Evolutionary conservation across 208 protist species (phyloP).

Genomic region (Polymyxa betae): DNA sequence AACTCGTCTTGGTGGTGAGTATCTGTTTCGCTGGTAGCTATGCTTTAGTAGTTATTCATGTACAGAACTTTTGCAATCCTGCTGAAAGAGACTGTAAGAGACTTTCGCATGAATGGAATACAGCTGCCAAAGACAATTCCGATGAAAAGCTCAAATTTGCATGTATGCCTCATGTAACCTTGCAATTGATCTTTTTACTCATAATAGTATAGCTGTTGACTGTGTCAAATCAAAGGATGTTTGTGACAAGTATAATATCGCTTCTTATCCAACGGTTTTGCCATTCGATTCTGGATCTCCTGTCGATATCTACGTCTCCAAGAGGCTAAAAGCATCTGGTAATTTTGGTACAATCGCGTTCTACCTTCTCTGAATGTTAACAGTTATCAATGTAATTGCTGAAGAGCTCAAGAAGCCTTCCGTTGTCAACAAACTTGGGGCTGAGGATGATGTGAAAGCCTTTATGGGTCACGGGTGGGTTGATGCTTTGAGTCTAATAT

Average conservation of each 20-base stretch:
- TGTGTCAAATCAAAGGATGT: slow-evolving; percentile 5
- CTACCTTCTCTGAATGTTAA: neutral
- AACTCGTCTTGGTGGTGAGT: no score
- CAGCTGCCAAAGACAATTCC: no score
- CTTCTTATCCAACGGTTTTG: slow-evolving; percentile 46
- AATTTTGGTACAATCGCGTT: neutral
- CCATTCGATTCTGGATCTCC: neutral
- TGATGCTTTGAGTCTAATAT: neutral
- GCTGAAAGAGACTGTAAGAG: no score
- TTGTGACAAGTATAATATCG: slow-evolving; percentile 45
- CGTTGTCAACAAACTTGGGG: neutral
- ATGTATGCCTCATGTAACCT: no score
- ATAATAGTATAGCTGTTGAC: slow-evolving; percentile 34
- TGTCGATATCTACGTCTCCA: slow-evolving; percentile 51
- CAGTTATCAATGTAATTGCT: neutral
- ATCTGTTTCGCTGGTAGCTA: no score
- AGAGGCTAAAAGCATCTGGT: neutral
- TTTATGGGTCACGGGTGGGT: neutral
- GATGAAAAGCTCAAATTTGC: no score
- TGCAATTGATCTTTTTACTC: no score
- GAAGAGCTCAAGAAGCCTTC: neutral
- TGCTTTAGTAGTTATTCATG: no score
- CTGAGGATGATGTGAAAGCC: neutral
- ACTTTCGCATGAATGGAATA: no score
- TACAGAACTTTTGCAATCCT: no score